Base-by-base conservation (phyloP, 2,329 filamentous ascomycete species). In the Trichoderma polysporum region DNA sequence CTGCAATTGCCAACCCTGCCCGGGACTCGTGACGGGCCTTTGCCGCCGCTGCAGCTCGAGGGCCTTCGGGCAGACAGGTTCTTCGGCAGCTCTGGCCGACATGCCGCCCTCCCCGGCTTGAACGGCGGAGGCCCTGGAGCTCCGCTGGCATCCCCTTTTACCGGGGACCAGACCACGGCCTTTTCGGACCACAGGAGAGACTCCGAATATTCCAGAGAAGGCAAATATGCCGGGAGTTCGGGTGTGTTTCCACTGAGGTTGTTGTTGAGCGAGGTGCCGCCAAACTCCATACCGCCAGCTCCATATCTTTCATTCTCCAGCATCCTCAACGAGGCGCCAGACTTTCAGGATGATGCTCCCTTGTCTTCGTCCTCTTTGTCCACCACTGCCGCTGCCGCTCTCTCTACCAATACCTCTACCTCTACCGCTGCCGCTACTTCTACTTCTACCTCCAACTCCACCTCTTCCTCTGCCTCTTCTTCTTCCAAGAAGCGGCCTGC, bases 401-500 rank as follows among this genome's bases (percentile, higher is more conserved):
- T 13, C 19, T 12, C 41, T n/a, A 10, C 45, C 10, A 25, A 17
- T 41, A 19, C 15, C 17, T 35, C 57, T 6, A 19, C 31, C 6
- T 9, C n/a, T 12, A 33, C 45, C 22, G 3, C 45, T n/a, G 25
- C 25, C 8, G 1, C 19, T 2, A 8, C 19, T 17, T 33, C 29
- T 19, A 27, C 15, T 19, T 27, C 57, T 10, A n/a, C 58, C 25
- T n/a, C 39, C 8, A 19, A 17, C 12, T 27, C 29, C 19, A 10
- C 33, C 15, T 56, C 53, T 27, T 12, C 33, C 10, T 45, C 56
- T 7, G 17, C 37, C 15, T 7, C 39, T 54, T 70, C 73, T 27
- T 77, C 80, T 35, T 81, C 79, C 59, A 88, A 87, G 77, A 89
- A 88, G 75, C 80, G 86, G n/a, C 80, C 79, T 33, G 77, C 77